Base-by-base conservation (phyloP, 805 yeast genomes). In the Nakazawaea pomicola region DNA sequence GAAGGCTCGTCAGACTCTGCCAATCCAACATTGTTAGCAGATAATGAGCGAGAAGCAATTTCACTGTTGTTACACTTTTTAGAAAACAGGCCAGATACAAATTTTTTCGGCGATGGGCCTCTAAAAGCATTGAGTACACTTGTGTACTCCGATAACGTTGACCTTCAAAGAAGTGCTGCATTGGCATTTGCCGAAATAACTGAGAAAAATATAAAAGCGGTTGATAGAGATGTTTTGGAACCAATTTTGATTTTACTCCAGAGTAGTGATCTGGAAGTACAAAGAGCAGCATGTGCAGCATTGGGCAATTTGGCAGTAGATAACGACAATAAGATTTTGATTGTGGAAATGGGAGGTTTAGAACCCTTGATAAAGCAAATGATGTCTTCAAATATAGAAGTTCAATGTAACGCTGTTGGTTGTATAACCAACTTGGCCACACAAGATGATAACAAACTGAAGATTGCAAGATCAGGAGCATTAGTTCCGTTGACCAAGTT, bases 361-460 rank as follows among this genome's bases (percentile, higher is more conserved):
- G 96, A 90, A 49, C 98, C 98, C 4, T 75, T 93, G 34, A 93
- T 93, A 53, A 82, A 95, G 61, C 99, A 93, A 65, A 93, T 93
- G 99, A 83, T 88, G 83, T 83, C 95, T 31, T 78, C 93, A 41
- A 93, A 93, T 56, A 95, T 93, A 44, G 99, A 93, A 62, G 98
- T 93, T 29, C 99, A 93, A 65, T 93, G 99, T 64, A 93, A 93
- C 59, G 99, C 99, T 2, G 99, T 93, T 43, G 99, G 99, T 14
- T 93, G 99, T 61, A 90, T 93, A 57, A 93, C 99, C 28, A 93
- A 93, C 59, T 76, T 93, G 62, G 99, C 99, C 6, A 93, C 99
- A 6, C 96, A 87, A 64, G 99, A 93, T 63, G 96, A 88, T 55
- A 93, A 93, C 66, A 93, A 93, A 62, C 81, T 93, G 40, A 89